Conservation (phyloP, 805 yeast genomes). For the Candida orba region DNA sequence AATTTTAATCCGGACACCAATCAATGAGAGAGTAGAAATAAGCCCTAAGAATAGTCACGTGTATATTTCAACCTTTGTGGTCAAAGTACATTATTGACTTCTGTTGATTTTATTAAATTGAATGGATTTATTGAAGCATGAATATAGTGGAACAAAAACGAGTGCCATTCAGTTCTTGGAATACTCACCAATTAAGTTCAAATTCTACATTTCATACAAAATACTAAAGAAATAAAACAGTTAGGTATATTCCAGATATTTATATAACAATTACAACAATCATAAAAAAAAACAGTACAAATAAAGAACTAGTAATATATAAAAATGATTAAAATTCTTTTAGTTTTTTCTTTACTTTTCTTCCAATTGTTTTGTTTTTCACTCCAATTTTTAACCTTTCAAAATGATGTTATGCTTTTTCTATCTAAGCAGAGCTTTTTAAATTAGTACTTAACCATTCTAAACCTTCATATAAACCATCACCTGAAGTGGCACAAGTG, state of each 20-base stretch:
- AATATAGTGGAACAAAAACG: too few species aligned
- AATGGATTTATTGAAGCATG: too few species aligned
- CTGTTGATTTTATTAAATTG: too few species aligned
- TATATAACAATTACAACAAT: slow-evolving; percentile 1
- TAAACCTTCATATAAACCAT: slow-evolving; percentile 95
- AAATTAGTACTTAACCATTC: slow-evolving; percentile 93
- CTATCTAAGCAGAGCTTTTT: slow-evolving; percentile 50
- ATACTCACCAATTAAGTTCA: too few species aligned
- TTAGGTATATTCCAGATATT: background rate
- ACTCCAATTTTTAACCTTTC: background rate
- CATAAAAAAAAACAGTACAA: background rate
- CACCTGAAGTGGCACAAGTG: slow-evolving; percentile 98
- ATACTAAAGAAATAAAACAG: too few species aligned
- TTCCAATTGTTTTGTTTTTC: slow-evolving; percentile 1
- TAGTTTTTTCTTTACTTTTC: background rate
- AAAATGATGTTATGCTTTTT: slow-evolving; percentile 1
- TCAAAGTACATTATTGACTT: too few species aligned
- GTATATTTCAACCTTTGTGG: background rate
- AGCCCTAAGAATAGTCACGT: background rate
- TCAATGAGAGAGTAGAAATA: too few species aligned
- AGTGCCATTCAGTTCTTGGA: too few species aligned
- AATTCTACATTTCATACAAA: too few species aligned
- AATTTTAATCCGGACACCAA: too few species aligned
- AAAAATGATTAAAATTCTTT: background rate
- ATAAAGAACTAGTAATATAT: slow-evolving; percentile 1